A percentile compares a stretch with the other conserved stretches of the same genome.
phyloP scores from a whole-genome alignment of 306 rosid species.

The Sindora glabra region DNA sequence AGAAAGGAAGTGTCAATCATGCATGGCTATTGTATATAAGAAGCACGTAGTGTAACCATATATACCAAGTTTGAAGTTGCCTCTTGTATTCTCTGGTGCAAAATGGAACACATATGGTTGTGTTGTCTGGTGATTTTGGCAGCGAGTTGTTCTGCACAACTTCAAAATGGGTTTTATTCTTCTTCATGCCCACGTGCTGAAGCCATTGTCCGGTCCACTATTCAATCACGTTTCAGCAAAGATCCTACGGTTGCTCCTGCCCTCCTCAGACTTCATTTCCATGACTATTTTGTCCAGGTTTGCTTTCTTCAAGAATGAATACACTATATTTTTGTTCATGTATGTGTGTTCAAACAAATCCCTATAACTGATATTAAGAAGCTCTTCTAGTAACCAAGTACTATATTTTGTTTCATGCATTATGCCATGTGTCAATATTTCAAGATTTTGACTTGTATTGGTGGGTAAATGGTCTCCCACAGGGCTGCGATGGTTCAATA shows the following conservation, averaged over 20 bases:
- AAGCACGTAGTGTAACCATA: no score
- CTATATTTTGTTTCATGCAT: not conserved
- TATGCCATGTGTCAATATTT: not conserved
- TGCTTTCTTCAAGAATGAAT: not conserved
- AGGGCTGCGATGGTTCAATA: constrained; percentile 68
- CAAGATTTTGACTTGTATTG: not conserved
- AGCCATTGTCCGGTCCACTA: constrained; percentile 47
- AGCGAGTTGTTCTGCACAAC: constrained; percentile 34
- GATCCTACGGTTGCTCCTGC: constrained; percentile 58
- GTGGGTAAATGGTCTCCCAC: not conserved
- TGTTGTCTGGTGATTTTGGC: constrained; percentile 25
- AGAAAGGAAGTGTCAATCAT: not conserved
- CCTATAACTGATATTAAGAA: no score
- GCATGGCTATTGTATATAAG: no score
- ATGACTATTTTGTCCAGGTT: constrained; percentile 48
- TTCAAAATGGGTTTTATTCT: constrained; percentile 54
- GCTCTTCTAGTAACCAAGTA: no score
- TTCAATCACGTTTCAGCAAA: constrained; percentile 39
- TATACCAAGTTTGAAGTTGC: not conserved
- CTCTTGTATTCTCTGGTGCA: not conserved
- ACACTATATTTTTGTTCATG: no score
- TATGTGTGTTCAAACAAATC: no score
- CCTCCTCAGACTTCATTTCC: constrained; percentile 66
- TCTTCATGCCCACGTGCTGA: constrained; percentile 62
- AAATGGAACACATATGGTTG: constrained; percentile 25